A percentile compares a stretch with the other conserved stretches of the same genome.
phyloP scores from a whole-genome alignment of 1,139 yeast genomes.

The Saccharomyces hybrid region DNA sequence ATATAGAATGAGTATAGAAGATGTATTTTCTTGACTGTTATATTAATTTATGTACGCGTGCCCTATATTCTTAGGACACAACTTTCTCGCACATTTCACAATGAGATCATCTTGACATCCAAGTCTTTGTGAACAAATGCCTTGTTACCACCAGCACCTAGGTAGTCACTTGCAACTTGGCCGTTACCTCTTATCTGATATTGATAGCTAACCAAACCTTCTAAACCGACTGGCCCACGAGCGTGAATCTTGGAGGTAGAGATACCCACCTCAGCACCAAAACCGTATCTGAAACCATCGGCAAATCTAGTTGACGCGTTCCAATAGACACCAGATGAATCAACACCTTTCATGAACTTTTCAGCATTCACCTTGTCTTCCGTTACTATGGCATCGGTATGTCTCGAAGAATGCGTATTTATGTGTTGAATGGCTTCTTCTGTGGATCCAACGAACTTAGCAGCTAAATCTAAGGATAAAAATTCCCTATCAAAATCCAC shows the following conservation, averaged over 20 bases:
- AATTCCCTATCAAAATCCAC: constrained; percentile 77
- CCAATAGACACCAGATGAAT: constrained; percentile 98
- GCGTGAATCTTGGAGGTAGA: constrained; percentile 96
- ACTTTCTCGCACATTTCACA: constrained; percentile 10
- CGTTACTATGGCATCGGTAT: constrained; percentile 88
- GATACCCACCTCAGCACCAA: constrained; percentile 97
- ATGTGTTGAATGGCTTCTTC: constrained; percentile 75
- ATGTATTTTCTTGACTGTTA: neutral
- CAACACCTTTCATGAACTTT: constrained; percentile 72
- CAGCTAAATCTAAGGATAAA: constrained; percentile 73
- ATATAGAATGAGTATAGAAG: neutral
- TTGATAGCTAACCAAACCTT: constrained; percentile 92
- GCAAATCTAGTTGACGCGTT: constrained; percentile 95
- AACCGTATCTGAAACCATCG: constrained; percentile 96
- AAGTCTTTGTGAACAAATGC: constrained; percentile 69
- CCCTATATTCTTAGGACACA: neutral
- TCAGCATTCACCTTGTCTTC: constrained; percentile 64
- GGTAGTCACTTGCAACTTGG: constrained; percentile 82
- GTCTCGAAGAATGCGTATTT: constrained; percentile 87
- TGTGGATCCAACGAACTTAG: constrained; percentile 50
- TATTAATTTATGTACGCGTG: neutral
- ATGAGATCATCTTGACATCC: constrained; percentile 29
- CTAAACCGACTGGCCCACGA: constrained; percentile 96
- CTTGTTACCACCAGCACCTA: constrained; percentile 85
- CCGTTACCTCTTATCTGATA: constrained; percentile 88